Evolutionary conservation across 352 stramenopile species (phyloP).

Genomic region (Globisporangium canariense): DNA sequence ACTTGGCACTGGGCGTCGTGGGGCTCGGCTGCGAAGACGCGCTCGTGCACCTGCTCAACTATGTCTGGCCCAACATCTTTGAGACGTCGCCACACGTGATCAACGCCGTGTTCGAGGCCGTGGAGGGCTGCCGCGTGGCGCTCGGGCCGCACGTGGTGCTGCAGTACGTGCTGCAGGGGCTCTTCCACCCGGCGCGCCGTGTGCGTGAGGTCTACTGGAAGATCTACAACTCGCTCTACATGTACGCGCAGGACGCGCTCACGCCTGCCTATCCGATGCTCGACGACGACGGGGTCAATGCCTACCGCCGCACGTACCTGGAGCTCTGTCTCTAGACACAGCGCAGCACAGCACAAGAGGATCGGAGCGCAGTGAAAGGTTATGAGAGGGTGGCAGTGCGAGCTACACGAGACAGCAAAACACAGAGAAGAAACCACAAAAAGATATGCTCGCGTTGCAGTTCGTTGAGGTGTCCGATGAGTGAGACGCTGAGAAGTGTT

Average conservation of each 20-base stretch:
- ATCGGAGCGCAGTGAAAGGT: not conserved
- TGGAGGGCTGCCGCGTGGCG: constrained; percentile 96
- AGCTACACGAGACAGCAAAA: not conserved
- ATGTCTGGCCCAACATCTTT: constrained; percentile 99
- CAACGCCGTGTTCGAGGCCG: constrained; percentile 97
- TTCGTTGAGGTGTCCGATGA: too few species aligned
- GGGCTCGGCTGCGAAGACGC: constrained; percentile 98
- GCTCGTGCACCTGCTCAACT: constrained; percentile 98
- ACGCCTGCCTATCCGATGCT: constrained; percentile 97
- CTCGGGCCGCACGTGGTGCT: constrained; percentile 96
- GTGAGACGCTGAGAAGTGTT: too few species aligned
- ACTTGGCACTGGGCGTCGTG: constrained; percentile 95
- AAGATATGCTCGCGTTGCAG: too few species aligned
- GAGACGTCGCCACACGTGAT: constrained; percentile 99
- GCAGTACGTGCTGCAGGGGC: constrained; percentile 96
- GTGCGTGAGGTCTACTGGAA: constrained; percentile 99
- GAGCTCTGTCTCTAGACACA: constrained; percentile 69
- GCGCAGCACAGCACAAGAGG: not conserved
- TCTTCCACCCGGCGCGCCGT: constrained; percentile 97
- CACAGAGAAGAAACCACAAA: too few species aligned
- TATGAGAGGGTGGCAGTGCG: not conserved
- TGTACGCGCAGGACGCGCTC: constrained; percentile 96
- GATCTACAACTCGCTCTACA: constrained; percentile 99
- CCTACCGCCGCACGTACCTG: constrained; percentile 94
- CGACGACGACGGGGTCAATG: constrained; percentile 94